A percentile compares a stretch with the other conserved stretches of the same genome.
These are phyloP conservation scores for Periconia sp. DNA, from an alignment of 2,329 filamentous ascomycete species.

Conservation along the genomic window DNA sequence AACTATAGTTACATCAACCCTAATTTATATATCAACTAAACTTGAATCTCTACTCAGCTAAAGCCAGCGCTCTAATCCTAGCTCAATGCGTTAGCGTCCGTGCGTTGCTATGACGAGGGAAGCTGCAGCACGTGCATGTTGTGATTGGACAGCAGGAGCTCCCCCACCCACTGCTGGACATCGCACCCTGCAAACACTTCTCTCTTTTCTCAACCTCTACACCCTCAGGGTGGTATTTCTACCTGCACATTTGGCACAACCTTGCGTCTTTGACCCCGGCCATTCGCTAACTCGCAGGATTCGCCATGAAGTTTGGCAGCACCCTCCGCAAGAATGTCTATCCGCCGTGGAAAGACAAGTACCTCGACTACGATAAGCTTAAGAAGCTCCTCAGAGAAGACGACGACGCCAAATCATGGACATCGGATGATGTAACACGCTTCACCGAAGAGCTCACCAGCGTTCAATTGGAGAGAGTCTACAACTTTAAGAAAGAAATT, in stretches of 20 bases:
- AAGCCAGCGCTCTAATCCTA: too few relatives aligned
- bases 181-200: not conserved
- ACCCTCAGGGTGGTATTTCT: not conserved
- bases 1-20: too few relatives aligned
- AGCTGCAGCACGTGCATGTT: conserved; percentile 10
- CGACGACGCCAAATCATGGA: conserved; percentile 73
- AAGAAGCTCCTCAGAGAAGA: conserved; percentile 84
- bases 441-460: conserved; percentile 97
- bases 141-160: conserved; percentile 16
- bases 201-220: not conserved
- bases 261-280: not conserved
- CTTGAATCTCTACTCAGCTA: too few relatives aligned
- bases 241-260: not conserved
- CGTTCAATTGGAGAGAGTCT: conserved; percentile 92
- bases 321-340: conserved; percentile 83
- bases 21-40: too few relatives aligned
- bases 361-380: conserved; percentile 94
- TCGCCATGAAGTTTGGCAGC: conserved; percentile 88
- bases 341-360: conserved; percentile 87
- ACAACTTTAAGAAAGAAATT: conserved; percentile 84
- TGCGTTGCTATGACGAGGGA: conserved; percentile 15
- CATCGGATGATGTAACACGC: conserved; percentile 87
- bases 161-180: conserved; percentile 4
- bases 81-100: too few relatives aligned
- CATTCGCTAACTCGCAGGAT: conserved; percentile 1